Percentiles rank a stretch among this genome's conserved stretches.
Conservation (phyloP, 2,329 filamentous ascomycete species). For the Venturia asperata region DNA sequence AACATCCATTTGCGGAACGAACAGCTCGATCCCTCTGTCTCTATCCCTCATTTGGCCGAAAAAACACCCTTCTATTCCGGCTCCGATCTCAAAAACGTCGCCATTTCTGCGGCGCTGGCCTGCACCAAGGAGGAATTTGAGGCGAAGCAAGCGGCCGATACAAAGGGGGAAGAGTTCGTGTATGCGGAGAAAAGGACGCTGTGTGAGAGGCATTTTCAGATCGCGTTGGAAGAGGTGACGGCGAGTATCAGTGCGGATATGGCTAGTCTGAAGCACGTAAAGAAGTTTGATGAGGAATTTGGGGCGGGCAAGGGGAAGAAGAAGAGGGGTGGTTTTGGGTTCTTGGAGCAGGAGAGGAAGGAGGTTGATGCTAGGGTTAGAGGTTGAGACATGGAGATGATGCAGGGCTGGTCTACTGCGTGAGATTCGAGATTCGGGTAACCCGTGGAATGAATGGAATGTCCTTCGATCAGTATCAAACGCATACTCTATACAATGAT, state of each 20-base stretch:
- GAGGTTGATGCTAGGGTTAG: constrained; percentile 31
- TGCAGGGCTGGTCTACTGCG: no score
- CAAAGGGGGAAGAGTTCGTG: constrained; percentile 38
- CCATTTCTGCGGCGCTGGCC: constrained; percentile 70
- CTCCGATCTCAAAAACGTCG: constrained; percentile 76
- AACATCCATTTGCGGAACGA: constrained; percentile 65
- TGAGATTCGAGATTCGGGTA: no score
- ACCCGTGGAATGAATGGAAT: no score
- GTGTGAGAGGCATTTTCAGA: constrained; percentile 67
- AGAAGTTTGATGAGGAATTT: constrained; percentile 93
- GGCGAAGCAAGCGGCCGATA: constrained; percentile 26
- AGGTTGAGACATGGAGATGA: constrained; percentile 17
- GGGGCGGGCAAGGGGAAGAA: constrained; percentile 67
- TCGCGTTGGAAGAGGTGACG: constrained; percentile 78
- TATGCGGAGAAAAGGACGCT: constrained; percentile 66
- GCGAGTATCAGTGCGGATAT: constrained; percentile 94
- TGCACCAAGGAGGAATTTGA: constrained; percentile 69
- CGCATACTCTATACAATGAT: no score
- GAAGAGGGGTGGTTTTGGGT: constrained; percentile 52
- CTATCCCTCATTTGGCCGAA: constrained; percentile 55
- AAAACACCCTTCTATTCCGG: constrained; percentile 73
- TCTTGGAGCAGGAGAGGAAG: constrained; percentile 32
- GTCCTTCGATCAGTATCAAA: no score
- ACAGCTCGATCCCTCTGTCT: constrained; percentile 52
- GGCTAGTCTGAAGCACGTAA: constrained; percentile 74